Evolutionary conservation across 345 rosid species (phyloP).

Genomic region (Isatis tinctoria): DNA sequence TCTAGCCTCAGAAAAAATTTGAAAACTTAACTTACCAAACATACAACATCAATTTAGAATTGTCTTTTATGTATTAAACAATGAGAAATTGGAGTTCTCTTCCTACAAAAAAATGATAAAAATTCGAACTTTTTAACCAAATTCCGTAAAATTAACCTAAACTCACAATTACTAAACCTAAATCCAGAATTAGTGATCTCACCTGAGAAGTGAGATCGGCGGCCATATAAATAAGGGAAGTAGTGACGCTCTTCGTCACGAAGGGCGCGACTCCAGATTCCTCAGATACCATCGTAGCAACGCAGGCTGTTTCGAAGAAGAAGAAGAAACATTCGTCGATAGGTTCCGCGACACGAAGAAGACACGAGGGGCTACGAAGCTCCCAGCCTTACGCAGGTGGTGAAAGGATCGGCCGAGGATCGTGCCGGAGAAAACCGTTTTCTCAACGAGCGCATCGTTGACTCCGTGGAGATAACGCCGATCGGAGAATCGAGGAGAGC

Average conservation of each 20-base stretch:
- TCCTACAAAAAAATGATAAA: background rate
- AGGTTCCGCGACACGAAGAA: conserved; percentile 16
- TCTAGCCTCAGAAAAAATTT: background rate
- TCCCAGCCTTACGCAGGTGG: conserved; percentile 10
- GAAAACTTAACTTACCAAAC: background rate
- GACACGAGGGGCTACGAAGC: conserved; percentile 9
- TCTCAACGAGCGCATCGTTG: background rate
- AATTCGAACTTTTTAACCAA: background rate
- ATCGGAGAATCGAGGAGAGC: conserved; percentile 4
- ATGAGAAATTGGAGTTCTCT: background rate
- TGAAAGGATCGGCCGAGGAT: conserved; percentile 2
- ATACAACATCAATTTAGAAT: background rate
- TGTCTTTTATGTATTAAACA: background rate
- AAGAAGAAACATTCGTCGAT: conserved; percentile 22
- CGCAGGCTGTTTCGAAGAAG: conserved; percentile 31
- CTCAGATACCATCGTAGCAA: conserved; percentile 57
- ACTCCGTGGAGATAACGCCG: background rate
- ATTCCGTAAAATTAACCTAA: background rate
- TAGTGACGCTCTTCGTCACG: conserved; percentile 47
- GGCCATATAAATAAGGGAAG: conserved; percentile 58
- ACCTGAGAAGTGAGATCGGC: conserved; percentile 72
- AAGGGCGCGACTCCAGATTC: conserved; percentile 47
- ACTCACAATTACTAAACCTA: background rate
- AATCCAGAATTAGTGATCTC: background rate
- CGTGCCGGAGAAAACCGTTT: background rate